Evolutionary conservation across 2,329 filamentous ascomycete genomes (phyloP), one percentile per base, ranked within the genome.

Genomic region (Sclerotinia sclerotiorum): DNA sequence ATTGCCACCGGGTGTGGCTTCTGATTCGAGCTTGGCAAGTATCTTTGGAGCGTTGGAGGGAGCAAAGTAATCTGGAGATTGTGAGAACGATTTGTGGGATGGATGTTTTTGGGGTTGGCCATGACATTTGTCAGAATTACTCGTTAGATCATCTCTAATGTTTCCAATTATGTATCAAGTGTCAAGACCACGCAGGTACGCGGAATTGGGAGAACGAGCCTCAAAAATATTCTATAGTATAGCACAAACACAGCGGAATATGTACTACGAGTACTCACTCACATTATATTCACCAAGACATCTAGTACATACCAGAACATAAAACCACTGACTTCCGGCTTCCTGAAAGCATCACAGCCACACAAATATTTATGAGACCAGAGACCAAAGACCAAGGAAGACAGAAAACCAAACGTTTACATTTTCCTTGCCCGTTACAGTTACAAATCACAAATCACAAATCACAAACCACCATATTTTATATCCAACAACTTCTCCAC

Each of bases 1-100:
- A 32, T 65, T 58, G 32, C 64, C 64, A 19, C 64, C 64, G 5
- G 64, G 64, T 19, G 64, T 51, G 15, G 54, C 44, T 17, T 60
- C 54, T 4, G 44, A 51, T n/a, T 60, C 64, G n/a, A 29, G 44
- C 35, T 67, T 67, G 64, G 64, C 64, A 1, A 51, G 54, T 48
- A 17, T 67, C 11, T 67, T 67, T 67, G 64, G 54, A 19, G 64
- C 64, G 15, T 60, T 67, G 44, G 64, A 67, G 15, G 55, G 64
- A 8, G 64, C 64, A 29, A 52, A 52, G 35, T 44, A 21, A 44
- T n/a, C 13, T 21, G 13, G 24, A 11, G 32, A 21, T 19, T n/a
- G 49, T 27, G 62, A 55, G 11, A 15, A 32, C 2, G 24, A 24
- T 5, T 63, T 51, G 29, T n/a, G 13, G 19, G n/a, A n/a, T 24